Evolutionary conservation across 768 basidiomycete species (phyloP).

Genomic region (Steccherinum ochraceum): DNA sequence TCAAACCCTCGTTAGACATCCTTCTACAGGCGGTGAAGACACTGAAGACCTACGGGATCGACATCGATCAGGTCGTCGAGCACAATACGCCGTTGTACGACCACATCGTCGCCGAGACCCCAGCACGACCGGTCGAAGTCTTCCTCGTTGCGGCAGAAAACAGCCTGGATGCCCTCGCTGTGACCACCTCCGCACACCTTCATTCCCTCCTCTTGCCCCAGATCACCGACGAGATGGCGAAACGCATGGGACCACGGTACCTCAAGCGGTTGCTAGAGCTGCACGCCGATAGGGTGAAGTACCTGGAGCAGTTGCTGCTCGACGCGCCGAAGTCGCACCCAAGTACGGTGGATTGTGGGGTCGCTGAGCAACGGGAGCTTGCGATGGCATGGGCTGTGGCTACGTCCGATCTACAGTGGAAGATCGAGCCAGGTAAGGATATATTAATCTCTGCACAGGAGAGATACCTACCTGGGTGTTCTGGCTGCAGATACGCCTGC

Average conservation of each 20-base stretch:
- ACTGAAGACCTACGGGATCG: constrained; percentile 21
- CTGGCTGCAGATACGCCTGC: background rate
- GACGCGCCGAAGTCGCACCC: constrained; percentile 20
- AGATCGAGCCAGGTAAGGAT: constrained; percentile 22
- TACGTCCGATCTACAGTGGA: constrained; percentile 23
- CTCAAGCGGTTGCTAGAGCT: constrained; percentile 33
- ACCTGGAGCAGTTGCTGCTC: constrained; percentile 24
- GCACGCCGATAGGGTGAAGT: constrained; percentile 28
- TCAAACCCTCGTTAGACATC: constrained; percentile 17
- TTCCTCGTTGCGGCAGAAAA: constrained; percentile 34
- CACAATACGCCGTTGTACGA: constrained; percentile 23
- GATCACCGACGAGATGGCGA: constrained; percentile 31
- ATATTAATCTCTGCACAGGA: background rate
- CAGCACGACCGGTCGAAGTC: constrained; percentile 27
- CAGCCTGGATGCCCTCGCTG: constrained; percentile 31
- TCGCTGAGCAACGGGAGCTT: constrained; percentile 17
- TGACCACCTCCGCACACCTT: constrained; percentile 30
- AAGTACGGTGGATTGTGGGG: constrained; percentile 13
- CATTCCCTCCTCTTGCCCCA: constrained; percentile 26
- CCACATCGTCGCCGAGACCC: constrained; percentile 28
- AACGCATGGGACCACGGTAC: constrained; percentile 33
- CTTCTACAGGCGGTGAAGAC: constrained; percentile 17
- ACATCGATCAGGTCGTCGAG: constrained; percentile 15
- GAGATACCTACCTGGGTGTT: background rate
- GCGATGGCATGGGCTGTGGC: constrained; percentile 24